Evolutionary conservation across 2,329 filamentous ascomycete species (phyloP).

Genomic region (Fusarium poae): DNA sequence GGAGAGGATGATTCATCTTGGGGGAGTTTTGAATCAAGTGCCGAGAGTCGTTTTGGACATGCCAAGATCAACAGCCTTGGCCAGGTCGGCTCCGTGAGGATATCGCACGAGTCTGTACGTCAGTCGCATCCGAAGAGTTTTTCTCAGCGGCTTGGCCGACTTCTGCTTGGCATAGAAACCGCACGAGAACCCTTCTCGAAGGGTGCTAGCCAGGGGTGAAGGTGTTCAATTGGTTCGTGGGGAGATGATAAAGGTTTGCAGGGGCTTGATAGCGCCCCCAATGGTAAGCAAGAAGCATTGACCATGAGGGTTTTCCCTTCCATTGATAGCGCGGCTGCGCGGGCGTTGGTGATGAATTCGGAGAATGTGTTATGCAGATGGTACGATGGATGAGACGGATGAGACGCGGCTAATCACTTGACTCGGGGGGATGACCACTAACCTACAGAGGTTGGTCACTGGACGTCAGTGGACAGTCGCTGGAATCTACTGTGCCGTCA

Average conservation of each 20-base stretch:
- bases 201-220: slow-evolving; percentile 27
- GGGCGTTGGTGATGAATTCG: not conserved
- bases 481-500: not conserved
- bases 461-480: not conserved
- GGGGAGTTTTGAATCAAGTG: not conserved
- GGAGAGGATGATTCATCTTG: slow-evolving; percentile 14
- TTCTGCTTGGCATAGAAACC: not conserved
- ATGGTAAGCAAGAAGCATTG: slow-evolving; percentile 19
- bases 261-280: slow-evolving; percentile 7
- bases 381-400: slow-evolving; percentile 16
- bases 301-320: slow-evolving; percentile 29
- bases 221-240: slow-evolving; percentile 6
- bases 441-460: not conserved
- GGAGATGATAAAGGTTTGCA: slow-evolving; percentile 28
- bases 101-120: slow-evolving; percentile 29
- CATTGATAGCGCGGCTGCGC: slow-evolving; percentile 8
- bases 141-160: slow-evolving; percentile 27
- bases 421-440: slow-evolving; percentile 3
- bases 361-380: slow-evolving; percentile 3
- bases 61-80: not conserved
- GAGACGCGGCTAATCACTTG: slow-evolving; percentile 32
- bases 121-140: slow-evolving; percentile 23
- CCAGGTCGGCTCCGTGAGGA: slow-evolving; percentile 20
- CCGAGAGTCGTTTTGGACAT: not conserved
- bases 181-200: slow-evolving; percentile 39